Evolutionary conservation across 305 asterid species (phyloP).

Genomic region (Fraxinus albicans): DNA sequence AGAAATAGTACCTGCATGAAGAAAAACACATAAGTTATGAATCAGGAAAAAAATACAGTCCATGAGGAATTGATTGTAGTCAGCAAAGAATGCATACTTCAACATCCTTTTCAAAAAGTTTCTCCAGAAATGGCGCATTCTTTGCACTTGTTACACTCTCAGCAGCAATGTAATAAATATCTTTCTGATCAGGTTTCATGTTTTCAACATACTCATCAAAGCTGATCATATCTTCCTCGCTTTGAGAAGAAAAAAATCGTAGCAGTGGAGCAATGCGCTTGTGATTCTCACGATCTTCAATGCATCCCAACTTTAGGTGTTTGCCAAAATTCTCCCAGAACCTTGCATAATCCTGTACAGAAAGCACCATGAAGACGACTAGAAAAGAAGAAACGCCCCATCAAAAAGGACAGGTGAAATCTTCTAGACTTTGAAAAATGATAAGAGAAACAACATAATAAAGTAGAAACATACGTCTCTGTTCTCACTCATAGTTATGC

Average conservation of each 20-base stretch:
- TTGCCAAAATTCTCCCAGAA: constrained; percentile 95
- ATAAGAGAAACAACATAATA: not conserved
- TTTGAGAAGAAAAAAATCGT: constrained; percentile 87
- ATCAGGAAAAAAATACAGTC: not conserved
- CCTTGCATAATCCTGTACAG: constrained; percentile 68
- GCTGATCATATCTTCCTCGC: constrained; percentile 80
- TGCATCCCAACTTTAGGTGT: constrained; percentile 85
- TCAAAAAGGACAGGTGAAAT: not conserved
- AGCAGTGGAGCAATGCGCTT: constrained; percentile 91
- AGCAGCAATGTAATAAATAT: constrained; percentile 81
- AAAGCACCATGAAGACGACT: not conserved
- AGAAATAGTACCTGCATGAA: constrained; percentile 74
- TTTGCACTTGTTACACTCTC: constrained; percentile 89
- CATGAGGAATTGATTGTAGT: constrained; percentile 19
- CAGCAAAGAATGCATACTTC: constrained; percentile 52
- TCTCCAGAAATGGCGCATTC: constrained; percentile 94
- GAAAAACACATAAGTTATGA: not conserved
- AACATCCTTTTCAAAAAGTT: constrained; percentile 75
- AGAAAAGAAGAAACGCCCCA: not conserved
- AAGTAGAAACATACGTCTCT: constrained; percentile 50
- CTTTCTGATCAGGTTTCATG: constrained; percentile 90
- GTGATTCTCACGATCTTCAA: constrained; percentile 96
- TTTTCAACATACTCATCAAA: constrained; percentile 91
- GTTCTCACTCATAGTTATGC: constrained; percentile 82
- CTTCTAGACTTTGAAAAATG: not conserved